Evolutionary conservation across 208 protist genomes (phyloP).

Genomic region (Acanthamoeba castellanii): DNA sequence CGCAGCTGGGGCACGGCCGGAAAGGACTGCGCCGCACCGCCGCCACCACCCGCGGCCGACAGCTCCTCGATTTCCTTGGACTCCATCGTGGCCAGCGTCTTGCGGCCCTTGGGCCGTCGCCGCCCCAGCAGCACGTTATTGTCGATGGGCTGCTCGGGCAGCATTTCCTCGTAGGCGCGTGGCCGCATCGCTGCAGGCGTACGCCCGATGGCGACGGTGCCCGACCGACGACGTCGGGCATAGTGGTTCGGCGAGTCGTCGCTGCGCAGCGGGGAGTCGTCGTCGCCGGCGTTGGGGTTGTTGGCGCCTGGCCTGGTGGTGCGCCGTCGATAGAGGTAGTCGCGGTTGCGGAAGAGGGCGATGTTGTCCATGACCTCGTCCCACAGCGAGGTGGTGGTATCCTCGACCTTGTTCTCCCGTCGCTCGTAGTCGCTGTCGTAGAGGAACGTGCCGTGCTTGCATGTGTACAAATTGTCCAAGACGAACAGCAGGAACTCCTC

Average conservation of each 20-base stretch:
- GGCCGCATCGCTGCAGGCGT: too few relatives aligned
- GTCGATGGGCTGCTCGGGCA: too few relatives aligned
- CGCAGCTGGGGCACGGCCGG: background rate
- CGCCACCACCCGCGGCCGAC: background rate
- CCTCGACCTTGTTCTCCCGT: background rate
- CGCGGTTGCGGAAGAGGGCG: background rate
- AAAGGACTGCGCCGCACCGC: background rate
- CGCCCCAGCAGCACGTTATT: too few relatives aligned
- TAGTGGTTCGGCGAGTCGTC: background rate
- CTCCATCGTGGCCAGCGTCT: background rate
- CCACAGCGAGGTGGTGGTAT: conserved; percentile 32
- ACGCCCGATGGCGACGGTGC: background rate
- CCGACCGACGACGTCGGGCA: background rate
- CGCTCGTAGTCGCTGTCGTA: conserved; percentile 21
- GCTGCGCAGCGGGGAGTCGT: too few relatives aligned
- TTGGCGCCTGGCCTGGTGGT: background rate
- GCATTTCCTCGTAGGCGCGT: too few relatives aligned
- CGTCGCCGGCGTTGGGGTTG: background rate
- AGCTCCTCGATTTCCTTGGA: background rate
- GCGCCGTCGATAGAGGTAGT: conserved; percentile 17
- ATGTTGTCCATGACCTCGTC: conserved; percentile 36
- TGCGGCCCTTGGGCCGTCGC: background rate
- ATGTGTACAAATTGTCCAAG: conserved; percentile 90
- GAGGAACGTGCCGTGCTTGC: conserved; percentile 88
- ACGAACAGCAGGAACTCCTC: conserved; percentile 91